Conservation (phyloP, 2,329 filamentous ascomycete species). For the Ramularia endophylla region DNA sequence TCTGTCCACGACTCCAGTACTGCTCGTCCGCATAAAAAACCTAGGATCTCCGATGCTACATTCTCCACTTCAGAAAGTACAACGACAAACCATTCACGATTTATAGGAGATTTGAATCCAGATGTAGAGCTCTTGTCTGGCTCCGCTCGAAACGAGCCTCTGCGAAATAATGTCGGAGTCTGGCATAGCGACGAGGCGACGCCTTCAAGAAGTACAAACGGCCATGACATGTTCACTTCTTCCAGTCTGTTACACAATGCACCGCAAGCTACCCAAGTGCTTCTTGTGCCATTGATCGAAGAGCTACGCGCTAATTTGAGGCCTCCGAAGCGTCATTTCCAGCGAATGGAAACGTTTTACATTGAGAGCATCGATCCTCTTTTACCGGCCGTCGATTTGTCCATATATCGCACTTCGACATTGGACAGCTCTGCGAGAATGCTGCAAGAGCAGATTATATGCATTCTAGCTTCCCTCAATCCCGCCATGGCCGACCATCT, state of each 20-base stretch:
- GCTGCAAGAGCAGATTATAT: slow-evolving; percentile 8
- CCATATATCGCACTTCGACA: not conserved
- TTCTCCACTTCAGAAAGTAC: not conserved
- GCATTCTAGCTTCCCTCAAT: slow-evolving; percentile 4
- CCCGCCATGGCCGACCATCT: not conserved
- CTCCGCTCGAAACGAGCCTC: slow-evolving; percentile 2
- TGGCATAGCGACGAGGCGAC: slow-evolving; percentile 6
- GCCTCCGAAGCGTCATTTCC: slow-evolving; percentile 5
- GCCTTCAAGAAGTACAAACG: not conserved
- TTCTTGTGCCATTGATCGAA: not conserved
- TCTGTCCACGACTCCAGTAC: too few relatives aligned
- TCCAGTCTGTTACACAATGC: slow-evolving; percentile 5
- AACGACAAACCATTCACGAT: slow-evolving; percentile 2
- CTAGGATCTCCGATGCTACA: not conserved
- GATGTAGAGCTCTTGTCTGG: slow-evolving; percentile 9
- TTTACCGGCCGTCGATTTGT: slow-evolving; percentile 4
- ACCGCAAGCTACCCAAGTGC: not conserved
- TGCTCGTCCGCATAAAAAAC: not conserved
- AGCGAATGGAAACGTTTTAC: slow-evolving; percentile 5
- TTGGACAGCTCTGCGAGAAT: not conserved
- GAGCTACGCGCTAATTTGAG: not conserved
- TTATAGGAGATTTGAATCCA: slow-evolving; percentile 13
- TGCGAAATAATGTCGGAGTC: slow-evolving; percentile 8
- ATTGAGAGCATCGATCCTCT: slow-evolving; percentile 7
- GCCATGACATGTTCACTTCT: slow-evolving; percentile 1